Evolutionary conservation across 495 filamentous ascomycete species (phyloP), one percentile per base, ranked within the genome.

Genomic region (Coniosporium apollinis): DNA sequence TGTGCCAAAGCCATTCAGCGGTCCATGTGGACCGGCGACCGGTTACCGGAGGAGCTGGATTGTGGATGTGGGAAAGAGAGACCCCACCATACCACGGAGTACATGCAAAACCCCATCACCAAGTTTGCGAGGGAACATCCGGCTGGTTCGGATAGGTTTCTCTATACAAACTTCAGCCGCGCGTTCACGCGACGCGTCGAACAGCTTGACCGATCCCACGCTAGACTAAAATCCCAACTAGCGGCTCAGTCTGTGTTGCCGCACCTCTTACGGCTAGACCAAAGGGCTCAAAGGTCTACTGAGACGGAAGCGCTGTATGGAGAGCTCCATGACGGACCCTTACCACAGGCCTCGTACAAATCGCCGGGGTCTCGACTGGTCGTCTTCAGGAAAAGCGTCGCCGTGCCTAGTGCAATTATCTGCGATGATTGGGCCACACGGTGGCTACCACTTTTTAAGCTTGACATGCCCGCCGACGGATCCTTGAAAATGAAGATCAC

Each of bases 81-180:
- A 16, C 28, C 24, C 4, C 46, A 52, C 18, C 37, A 41, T 24
- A n/a, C 37, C 5, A 37, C 35, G 19, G 31, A 26, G 19, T 42
- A 41, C 19, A 1, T 32, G 10, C 22, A 32, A 0, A 25, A 26
- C 17, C 44, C 44, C n/a, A 48, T 49, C n/a, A 44, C 38, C 1
- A 24, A 19, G 16, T 48, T 26, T 24, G 48, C 50, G 14, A 24
- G 31, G 17, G 25, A 43, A 17, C 45, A 39, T 33, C 36, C 48
- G 11, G 44, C 50, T 0, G 59, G 60, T 1, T 53, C 57, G 9
- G 39, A 49, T 15, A 9, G 32, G 33, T 60, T 50, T 39, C 58
- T 63, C 33, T 58, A 57, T 26, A 63, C 60, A 1, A 50, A 55
- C 34, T 64, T 64, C 31, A 48, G 41, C 19, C 36, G 56, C 33